Conservation (phyloP, 2,329 filamentous ascomycete species). For the Emericellopsis cladophorae region DNA sequence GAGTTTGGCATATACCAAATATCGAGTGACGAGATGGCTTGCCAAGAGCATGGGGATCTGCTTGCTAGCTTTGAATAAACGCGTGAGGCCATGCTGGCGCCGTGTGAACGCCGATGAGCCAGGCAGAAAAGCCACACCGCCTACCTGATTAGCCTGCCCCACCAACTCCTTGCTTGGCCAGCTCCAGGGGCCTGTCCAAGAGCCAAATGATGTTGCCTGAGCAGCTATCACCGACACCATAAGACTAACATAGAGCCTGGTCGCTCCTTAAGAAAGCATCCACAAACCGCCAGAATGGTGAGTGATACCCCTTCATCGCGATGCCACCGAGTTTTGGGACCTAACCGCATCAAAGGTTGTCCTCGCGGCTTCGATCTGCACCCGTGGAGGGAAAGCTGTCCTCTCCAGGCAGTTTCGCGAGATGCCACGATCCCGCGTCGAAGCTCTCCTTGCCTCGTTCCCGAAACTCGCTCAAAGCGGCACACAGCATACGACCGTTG, state of each 20-base stretch:
- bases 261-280: too few relatives aligned
- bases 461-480: conserved; percentile 94
- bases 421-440: conserved; percentile 92
- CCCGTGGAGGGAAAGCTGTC: conserved; percentile 93
- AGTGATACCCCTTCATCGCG: neutral
- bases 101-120: too few relatives aligned
- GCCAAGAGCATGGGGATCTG: too few relatives aligned
- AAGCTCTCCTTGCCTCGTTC: conserved; percentile 91
- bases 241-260: too few relatives aligned
- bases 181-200: neutral
- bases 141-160: neutral
- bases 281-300: neutral
- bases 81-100: too few relatives aligned
- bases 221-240: too few relatives aligned
- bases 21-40: too few relatives aligned
- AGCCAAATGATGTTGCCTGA: too few relatives aligned
- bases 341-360: conserved; percentile 55
- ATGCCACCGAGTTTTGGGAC: neutral
- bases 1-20: too few relatives aligned
- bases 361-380: conserved; percentile 97
- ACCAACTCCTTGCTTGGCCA: neutral
- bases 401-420: conserved; percentile 96
- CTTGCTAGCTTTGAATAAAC: too few relatives aligned
- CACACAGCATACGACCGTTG: conserved; percentile 94
- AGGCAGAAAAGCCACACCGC: neutral